Base-by-base conservation (phyloP, 2,329 filamentous ascomycete species). In the Hypoxylon rubiginosum region DNA sequence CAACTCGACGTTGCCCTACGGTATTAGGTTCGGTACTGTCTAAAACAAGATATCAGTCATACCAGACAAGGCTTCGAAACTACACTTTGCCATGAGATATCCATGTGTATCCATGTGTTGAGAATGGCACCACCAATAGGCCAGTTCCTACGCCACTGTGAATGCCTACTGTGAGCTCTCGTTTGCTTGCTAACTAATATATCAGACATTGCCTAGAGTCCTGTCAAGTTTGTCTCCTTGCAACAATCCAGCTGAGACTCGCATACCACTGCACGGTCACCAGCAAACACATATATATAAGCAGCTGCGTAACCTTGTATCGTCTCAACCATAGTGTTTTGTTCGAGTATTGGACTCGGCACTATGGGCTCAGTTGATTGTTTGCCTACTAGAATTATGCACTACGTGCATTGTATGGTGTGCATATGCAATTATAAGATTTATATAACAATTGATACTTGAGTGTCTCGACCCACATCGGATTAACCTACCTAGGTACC, bases 401-500 rank as follows among this genome's bases (percentile, higher is more conserved):
- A 17, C 30, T 8, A 15, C 8, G 19, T 9, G 21, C 10, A 17
- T 39, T 8, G 11, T 13, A 26, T 9, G n/a, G n/a, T n/a, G 26
- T 43, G 55, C 28, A 52, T 61, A 61, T 68, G 49, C 28, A 55
- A 41, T n/a, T 50, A 32, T 32, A 11, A 5, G 9, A n/a, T 4
- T 17, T 59, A 67, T 70, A 43, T 30, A 51, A 26, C 24, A 48
- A 45, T 28, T 50, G 11, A 19, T 36, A 17, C 17, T 34, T 32
- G 34, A 28, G 7, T 24, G 36, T 32, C 17, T 48, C 30, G 45
- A 56, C 34, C 54, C 15, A 50, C 34, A 53, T 21, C 65, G 61
- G 66, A 67, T 48, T 69, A 58, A 68, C 67, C 51, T 21, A 34
- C 24, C n/a, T n/a, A n/a, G n/a, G n/a, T n/a, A n/a, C n/a, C 15